phyloP scores from a whole-genome alignment of 768 basidiomycete genomes.

The Collybia sp. region DNA sequence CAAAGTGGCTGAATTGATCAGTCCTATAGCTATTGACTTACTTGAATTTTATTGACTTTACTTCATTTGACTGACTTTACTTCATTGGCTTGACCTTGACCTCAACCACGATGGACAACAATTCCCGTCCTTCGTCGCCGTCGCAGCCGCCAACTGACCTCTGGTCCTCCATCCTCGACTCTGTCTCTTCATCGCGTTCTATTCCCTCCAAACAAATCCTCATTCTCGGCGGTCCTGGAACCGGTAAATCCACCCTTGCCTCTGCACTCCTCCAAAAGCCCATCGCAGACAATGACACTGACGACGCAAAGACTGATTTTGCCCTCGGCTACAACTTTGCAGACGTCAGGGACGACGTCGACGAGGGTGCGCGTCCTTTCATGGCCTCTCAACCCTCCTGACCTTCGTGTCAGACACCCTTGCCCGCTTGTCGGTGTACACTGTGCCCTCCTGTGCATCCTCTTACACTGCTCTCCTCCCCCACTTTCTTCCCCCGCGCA shows the following conservation, averaged over 20 bases:
- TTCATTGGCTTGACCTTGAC: too few relatives aligned
- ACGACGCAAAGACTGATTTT: slow-evolving; percentile 65
- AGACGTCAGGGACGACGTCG: slow-evolving; percentile 86
- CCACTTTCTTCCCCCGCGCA: slow-evolving; percentile 71
- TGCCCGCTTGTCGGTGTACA: slow-evolving; percentile 86
- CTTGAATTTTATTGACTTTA: too few relatives aligned
- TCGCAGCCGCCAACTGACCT: slow-evolving; percentile 75
- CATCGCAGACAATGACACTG: slow-evolving; percentile 47
- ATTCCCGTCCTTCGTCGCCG: slow-evolving; percentile 62
- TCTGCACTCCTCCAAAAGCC: slow-evolving; percentile 70
- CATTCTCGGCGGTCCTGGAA: slow-evolving; percentile 72
- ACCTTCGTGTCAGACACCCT: slow-evolving; percentile 59
- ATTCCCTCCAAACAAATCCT: slow-evolving; percentile 87
- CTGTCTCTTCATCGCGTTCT: slow-evolving; percentile 75
- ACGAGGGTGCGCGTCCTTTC: slow-evolving; percentile 61
- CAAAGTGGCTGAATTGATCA: too few relatives aligned
- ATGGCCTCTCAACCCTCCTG: slow-evolving; percentile 1
- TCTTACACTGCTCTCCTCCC: slow-evolving; percentile 72
- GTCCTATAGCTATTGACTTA: too few relatives aligned
- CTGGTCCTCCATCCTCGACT: slow-evolving; percentile 91
- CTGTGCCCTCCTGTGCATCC: slow-evolving; percentile 76
- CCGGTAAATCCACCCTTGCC: slow-evolving; percentile 75
- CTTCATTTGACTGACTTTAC: too few relatives aligned
- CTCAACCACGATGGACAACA: slow-evolving; percentile 27
- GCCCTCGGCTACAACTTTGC: slow-evolving; percentile 92